Evolutionary conservation across 352 stramenopile species (phyloP).

Genomic region (Phytophthora hybrid): DNA sequence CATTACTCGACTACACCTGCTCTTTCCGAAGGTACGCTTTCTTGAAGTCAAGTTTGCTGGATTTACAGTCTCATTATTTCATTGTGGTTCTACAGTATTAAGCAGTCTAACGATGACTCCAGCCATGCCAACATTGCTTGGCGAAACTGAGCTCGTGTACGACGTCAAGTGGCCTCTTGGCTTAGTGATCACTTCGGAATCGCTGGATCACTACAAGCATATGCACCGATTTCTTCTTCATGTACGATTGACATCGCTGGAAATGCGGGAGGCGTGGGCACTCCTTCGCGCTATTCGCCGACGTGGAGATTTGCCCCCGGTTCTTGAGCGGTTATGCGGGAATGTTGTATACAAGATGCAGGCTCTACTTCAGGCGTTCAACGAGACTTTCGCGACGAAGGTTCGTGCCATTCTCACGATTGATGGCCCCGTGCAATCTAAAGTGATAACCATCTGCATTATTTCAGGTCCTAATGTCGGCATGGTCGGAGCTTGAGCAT

Average conservation of each 20-base stretch:
- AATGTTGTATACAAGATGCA: slow-evolving; percentile 56
- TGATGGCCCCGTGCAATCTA: neutral
- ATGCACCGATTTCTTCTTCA: slow-evolving; percentile 61
- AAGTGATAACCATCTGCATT: neutral
- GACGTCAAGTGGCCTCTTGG: slow-evolving; percentile 59
- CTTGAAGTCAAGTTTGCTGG: neutral
- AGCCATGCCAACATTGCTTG: slow-evolving; percentile 42
- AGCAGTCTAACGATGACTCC: slow-evolving; percentile 47
- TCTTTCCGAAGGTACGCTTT: slow-evolving; percentile 52
- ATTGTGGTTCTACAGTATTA: slow-evolving; percentile 35
- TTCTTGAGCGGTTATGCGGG: slow-evolving; percentile 38
- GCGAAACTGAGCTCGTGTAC: slow-evolving; percentile 59
- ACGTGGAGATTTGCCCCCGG: slow-evolving; percentile 9
- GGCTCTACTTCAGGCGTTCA: slow-evolving; percentile 51
- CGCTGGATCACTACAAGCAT: slow-evolving; percentile 43
- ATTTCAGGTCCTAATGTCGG: slow-evolving; percentile 48
- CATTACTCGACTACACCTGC: slow-evolving; percentile 50
- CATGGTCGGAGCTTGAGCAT: slow-evolving; percentile 46
- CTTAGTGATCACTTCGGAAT: slow-evolving; percentile 51
- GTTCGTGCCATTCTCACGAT: slow-evolving; percentile 21
- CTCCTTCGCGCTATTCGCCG: slow-evolving; percentile 42
- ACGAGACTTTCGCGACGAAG: slow-evolving; percentile 56
- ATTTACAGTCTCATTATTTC: neutral
- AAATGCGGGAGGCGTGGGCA: slow-evolving; percentile 53
- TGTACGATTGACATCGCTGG: slow-evolving; percentile 50